Base-by-base conservation (phyloP, 1,139 yeast species). In the Petasospora fabianii region DNA sequence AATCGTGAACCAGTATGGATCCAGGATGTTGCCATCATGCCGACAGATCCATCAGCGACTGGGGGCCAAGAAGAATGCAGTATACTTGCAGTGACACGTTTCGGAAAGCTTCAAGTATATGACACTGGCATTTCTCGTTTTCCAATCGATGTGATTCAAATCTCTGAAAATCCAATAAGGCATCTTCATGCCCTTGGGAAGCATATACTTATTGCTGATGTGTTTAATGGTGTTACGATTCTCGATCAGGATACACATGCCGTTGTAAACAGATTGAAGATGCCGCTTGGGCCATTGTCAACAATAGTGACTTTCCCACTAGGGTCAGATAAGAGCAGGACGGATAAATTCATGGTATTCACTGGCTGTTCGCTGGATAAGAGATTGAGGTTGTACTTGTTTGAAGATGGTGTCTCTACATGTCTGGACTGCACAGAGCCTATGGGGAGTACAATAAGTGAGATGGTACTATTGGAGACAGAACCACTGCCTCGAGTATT, bases 211-310 rank as follows among this genome's bases (percentile, higher is more conserved):
- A 30, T 52, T 8, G 46, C 47, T 4, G 54, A 52, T 35, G 47
- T 47, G 3, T 53, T 53, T 38, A 48, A 47, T 33, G 50, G 45
- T 22, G 44, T 45, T 2, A 34, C 36, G 2, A 14, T 51, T 12
- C 36, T 52, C 26, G 42, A 52, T 33, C 14, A 36, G 21, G 24
- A 19, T 9, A 34, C 32, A 1, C 31, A 43, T 36, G 22, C 24
- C 2, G 24, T 50, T 5, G 22, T 49, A 1, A 43, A 45, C 16
- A 39, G 21, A n/a, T 36, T 51, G 11, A 39, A 31, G 11, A 36
- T 52, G 13, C 45, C 48, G 3, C 42, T 51, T 6, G 57, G 57
- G 2, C 49, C 57, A 5, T 22, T 53, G 14, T 48, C 54, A 3
- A 20, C 47, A n/a, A 18, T 50, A 27, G 19, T 17, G 6, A 22